Percentiles rank a stretch among this genome's conserved stretches.
Conservation (phyloP, 805 yeast species). For the Alloascoidea hylecoeti region DNA sequence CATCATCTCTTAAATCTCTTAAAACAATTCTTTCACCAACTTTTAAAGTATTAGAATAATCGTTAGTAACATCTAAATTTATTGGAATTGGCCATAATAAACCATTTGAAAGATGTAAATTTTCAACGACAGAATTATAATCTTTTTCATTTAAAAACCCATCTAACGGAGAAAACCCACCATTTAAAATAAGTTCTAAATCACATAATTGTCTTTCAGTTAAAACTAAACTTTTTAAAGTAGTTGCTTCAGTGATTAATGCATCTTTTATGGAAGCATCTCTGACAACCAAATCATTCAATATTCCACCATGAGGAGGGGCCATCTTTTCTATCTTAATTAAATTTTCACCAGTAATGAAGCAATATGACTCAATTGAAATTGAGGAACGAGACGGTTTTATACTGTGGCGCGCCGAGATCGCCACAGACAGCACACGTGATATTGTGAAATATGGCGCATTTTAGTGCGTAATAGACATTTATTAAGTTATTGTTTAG, state of each 20-base stretch:
- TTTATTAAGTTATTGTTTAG: too few species aligned
- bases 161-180: slow-evolving; percentile 84
- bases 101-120: slow-evolving; percentile 61
- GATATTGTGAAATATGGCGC: too few species aligned
- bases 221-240: slow-evolving; percentile 29
- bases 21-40: slow-evolving; percentile 55
- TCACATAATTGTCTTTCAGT: slow-evolving; percentile 90
- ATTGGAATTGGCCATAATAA: slow-evolving; percentile 88
- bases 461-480: too few species aligned
- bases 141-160: slow-evolving; percentile 61
- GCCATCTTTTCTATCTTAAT: slow-evolving; percentile 28
- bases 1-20: slow-evolving; percentile 70
- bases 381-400: too few species aligned
- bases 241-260: slow-evolving; percentile 43
- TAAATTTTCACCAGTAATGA: slow-evolving; percentile 1
- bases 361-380: too few species aligned
- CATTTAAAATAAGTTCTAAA: slow-evolving; percentile 78
- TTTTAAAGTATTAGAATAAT: slow-evolving; percentile 27
- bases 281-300: slow-evolving; percentile 76
- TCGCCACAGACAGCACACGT: too few species aligned
- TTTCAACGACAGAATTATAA: slow-evolving; percentile 51
- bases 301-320: slow-evolving; percentile 84
- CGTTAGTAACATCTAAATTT: slow-evolving; percentile 60
- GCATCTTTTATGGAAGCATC: slow-evolving; percentile 48
- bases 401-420: too few species aligned